Conservation (phyloP, 2,329 filamentous ascomycete species). For the Pseudogymnoascus sp. region DNA sequence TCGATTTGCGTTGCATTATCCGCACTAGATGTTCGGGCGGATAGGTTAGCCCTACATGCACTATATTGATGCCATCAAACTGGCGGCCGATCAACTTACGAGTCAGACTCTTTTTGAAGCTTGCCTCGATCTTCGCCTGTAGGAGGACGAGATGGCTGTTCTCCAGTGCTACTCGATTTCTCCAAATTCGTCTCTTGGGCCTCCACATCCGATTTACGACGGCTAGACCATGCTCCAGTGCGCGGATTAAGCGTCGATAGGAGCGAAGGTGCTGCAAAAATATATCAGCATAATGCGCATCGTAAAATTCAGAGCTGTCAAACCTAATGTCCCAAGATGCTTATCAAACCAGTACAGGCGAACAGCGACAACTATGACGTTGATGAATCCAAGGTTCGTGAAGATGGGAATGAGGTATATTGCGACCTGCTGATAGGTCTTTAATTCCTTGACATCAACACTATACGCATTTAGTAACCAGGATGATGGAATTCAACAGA, state of each 20-base stretch:
- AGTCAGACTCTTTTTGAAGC: no score
- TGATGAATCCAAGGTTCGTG: slow-evolving; percentile 32
- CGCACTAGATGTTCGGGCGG: neutral
- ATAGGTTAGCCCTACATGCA: neutral
- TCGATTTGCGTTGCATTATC: neutral
- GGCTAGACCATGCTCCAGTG: neutral
- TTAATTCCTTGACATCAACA: slow-evolving; percentile 28
- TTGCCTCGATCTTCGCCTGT: neutral
- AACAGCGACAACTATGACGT: slow-evolving; percentile 33
- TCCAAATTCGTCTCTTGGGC: neutral
- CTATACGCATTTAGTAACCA: neutral
- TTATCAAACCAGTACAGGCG: slow-evolving; percentile 34
- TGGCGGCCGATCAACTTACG: neutral
- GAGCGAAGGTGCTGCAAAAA: neutral
- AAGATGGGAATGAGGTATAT: slow-evolving; percentile 33
- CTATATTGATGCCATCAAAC: neutral
- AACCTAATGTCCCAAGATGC: slow-evolving; percentile 23
- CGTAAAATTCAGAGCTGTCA: neutral
- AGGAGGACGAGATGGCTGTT: neutral
- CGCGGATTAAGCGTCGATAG: neutral
- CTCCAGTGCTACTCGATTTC: neutral
- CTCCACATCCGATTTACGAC: neutral
- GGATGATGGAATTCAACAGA: neutral
- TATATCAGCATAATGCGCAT: neutral
- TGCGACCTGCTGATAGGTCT: slow-evolving; percentile 34